Base-by-base conservation (phyloP, 352 stramenopile genomes). In the Phytophthora colocasiae region DNA sequence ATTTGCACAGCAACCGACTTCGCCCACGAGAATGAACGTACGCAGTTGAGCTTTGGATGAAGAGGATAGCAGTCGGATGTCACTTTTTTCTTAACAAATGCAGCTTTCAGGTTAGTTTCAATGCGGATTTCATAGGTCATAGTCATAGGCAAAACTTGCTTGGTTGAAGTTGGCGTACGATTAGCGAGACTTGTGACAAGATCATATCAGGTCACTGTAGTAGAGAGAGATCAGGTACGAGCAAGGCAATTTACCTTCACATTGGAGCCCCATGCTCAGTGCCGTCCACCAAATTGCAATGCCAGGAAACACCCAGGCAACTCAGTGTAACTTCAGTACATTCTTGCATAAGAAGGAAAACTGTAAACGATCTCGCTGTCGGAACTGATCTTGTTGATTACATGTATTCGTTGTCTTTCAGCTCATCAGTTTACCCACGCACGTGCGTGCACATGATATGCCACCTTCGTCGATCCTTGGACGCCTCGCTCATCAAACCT, bases 371-470 rank as follows among this genome's bases (percentile, higher is more conserved):
- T 6, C 27, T 32, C 7, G 29, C 29, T 34, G 29, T 34, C 29
- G 29, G 29, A 34, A 36, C 8, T 36, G 31, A 36, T 36, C 31
- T 36, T 36, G 31, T 36, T 36, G 31, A 36, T 36, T 36, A 6
- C 27, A 31, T 31, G 27, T 19, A 34, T 34, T 24, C 14, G 19
- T 45, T n/a, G 17, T n/a, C n/a, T 46, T 53, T 53, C 46, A 53
- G 46, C 45, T 27, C 14, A 53, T 53, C 27, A 60, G 40, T 60
- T 60, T 50, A 60, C 53, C 53, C 53, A 60, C 40, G 40, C 26
- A 22, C 52, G 52, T 49, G 38, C 52, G 26, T 58, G 51, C 29
- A 49, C 51, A 58, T 12, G 26, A 29, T 39, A 49, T 27, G n/a
- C 27, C 38, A 31, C 11, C 11, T n/a, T 10, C 15, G 29, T 41